phyloP scores from a whole-genome alignment of 805 yeast species.

The Yamadazyma endophytica region DNA sequence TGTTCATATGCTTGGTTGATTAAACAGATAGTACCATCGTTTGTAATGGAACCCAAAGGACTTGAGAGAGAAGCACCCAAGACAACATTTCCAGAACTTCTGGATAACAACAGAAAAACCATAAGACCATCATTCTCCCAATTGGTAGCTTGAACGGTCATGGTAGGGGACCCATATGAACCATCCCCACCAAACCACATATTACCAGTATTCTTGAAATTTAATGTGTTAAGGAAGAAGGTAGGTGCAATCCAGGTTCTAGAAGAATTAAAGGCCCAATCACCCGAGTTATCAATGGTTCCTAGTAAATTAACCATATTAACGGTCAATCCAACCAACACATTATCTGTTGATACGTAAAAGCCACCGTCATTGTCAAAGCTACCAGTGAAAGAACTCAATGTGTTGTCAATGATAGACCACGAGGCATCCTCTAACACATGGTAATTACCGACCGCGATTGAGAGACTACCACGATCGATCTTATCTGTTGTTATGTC shows the following conservation, averaged over 20 bases:
- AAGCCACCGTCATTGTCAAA: conserved; percentile 16
- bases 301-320: conserved; percentile 6
- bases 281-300: conserved; percentile 15
- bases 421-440: conserved; percentile 20
- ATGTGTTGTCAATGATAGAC: conserved; percentile 21
- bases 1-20: conserved; percentile 18
- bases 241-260: conserved; percentile 14
- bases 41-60: conserved; percentile 14
- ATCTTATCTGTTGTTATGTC: conserved; percentile 15
- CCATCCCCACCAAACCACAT: conserved; percentile 21
- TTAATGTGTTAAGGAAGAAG: conserved; percentile 12
- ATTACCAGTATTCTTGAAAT: conserved; percentile 20
- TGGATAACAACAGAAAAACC: conserved; percentile 11
- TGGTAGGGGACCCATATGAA: conserved; percentile 11
- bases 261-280: conserved; percentile 19
- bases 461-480: conserved; percentile 13
- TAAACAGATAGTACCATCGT: conserved; percentile 26
- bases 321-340: conserved; percentile 12
- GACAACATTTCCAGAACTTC: conserved; percentile 10
- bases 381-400: conserved; percentile 18
- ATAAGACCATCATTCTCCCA: conserved; percentile 18
- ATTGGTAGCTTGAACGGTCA: conserved; percentile 10
- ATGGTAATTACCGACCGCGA: conserved; percentile 16
- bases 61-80: conserved; percentile 12
- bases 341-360: conserved; percentile 12